Percentiles rank a stretch among this genome's conserved stretches.
Evolutionary conservation across 2,329 filamentous ascomycete genomes (phyloP).

Genomic region (Capronia americana): DNA sequence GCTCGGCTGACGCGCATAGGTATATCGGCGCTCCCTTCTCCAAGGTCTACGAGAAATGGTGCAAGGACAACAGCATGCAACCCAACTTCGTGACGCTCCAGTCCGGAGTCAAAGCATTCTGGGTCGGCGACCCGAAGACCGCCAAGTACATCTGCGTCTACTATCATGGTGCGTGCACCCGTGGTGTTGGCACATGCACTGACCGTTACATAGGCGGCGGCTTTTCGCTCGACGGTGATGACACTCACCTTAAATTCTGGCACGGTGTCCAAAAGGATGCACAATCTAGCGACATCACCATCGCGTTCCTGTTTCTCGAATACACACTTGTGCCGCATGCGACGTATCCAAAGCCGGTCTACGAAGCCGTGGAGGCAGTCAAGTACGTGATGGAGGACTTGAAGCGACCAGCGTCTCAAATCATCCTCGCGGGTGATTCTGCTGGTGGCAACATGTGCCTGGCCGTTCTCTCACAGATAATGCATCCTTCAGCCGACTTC

Average conservation of each 20-base stretch:
- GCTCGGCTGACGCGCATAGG: constrained; percentile 23
- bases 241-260: constrained; percentile 39
- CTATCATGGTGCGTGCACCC: constrained; percentile 33
- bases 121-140: constrained; percentile 36
- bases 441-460: constrained; percentile 52
- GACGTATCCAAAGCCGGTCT: constrained; percentile 53
- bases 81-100: constrained; percentile 35
- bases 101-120: constrained; percentile 37
- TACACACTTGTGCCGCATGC: constrained; percentile 62
- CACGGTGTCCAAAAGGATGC: constrained; percentile 29
- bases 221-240: constrained; percentile 36
- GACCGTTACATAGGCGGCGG: constrained; percentile 33
- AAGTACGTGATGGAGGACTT: constrained; percentile 48
- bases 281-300: constrained; percentile 48
- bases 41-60: constrained; percentile 36
- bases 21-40: constrained; percentile 35
- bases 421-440: constrained; percentile 54
- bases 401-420: constrained; percentile 44
- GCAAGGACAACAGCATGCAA: constrained; percentile 18
- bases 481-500: constrained; percentile 61
- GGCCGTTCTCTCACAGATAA: constrained; percentile 35
- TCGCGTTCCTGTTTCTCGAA: constrained; percentile 61
- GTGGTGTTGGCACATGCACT: constrained; percentile 2
- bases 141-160: constrained; percentile 39
- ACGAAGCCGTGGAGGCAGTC: constrained; percentile 50